These are phyloP conservation scores for Acacia concinna DNA, from an alignment of 331 rosid species.

Conservation along the genomic window DNA sequence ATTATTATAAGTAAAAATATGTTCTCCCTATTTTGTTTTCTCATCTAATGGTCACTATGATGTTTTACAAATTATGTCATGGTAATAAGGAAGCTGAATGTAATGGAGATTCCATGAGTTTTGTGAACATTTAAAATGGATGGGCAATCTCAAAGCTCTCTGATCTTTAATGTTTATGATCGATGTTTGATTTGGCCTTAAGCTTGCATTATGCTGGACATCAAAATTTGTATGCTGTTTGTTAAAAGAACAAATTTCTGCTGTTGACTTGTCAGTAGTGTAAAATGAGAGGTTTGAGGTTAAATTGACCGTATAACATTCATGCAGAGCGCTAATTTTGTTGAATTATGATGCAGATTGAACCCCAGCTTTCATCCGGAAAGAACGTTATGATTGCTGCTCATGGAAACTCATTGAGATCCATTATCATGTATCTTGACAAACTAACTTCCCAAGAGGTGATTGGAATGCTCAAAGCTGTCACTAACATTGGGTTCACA, in stretches of 20 bases:
- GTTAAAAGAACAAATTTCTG: slow-evolving; percentile 17
- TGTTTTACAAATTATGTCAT: not conserved
- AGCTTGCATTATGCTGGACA: not conserved
- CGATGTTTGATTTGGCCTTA: not conserved
- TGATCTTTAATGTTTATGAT: not conserved
- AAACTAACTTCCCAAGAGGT: slow-evolving; percentile 98
- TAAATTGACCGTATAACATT: slow-evolving; percentile 24
- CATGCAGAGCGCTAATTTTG: slow-evolving; percentile 35
- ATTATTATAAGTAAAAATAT: not conserved
- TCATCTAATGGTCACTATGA: not conserved
- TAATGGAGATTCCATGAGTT: not conserved
- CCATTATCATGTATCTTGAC: slow-evolving; percentile 97
- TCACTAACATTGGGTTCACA: not conserved
- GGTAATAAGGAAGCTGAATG: not conserved
- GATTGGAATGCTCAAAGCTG: slow-evolving; percentile 20
- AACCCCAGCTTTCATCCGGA: slow-evolving; percentile 85
- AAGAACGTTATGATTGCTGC: slow-evolving; percentile 97
- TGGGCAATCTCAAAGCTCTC: not conserved
- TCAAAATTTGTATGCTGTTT: not conserved
- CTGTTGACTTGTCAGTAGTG: not conserved
- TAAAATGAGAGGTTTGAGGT: not conserved
- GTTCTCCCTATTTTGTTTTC: not conserved
- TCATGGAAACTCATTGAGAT: slow-evolving; percentile 96
- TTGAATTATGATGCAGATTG: slow-evolving; percentile 64
- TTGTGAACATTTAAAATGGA: not conserved